These are phyloP conservation scores for Beauveria medogensis DNA, from an alignment of 2,329 filamentous ascomycete species.

Conservation along the genomic window DNA sequence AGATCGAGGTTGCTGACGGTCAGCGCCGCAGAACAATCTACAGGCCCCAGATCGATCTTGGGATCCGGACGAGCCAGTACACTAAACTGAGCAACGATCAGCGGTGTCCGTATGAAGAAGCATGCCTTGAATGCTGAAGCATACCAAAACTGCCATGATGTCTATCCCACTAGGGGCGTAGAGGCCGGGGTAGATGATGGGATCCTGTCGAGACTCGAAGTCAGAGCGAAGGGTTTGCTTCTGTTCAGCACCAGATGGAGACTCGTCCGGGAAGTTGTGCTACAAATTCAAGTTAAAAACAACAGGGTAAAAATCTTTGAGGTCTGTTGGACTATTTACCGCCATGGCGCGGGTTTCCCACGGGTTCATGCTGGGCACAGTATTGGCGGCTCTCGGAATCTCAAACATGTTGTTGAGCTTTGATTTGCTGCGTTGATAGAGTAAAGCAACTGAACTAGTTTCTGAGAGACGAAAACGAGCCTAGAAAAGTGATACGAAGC, in stretches of 20 bases:
- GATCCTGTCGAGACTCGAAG: conserved; percentile 29
- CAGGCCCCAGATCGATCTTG: conserved; percentile 68
- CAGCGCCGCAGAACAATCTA: conserved; percentile 78
- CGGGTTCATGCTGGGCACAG: conserved; percentile 10
- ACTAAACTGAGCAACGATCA: conserved; percentile 35
- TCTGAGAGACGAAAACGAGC: background rate
- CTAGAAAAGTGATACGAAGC: background rate
- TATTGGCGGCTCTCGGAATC: background rate
- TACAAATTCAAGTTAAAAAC: background rate
- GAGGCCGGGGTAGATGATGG: conserved; percentile 47
- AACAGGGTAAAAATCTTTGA: background rate
- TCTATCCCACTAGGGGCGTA: conserved; percentile 49
- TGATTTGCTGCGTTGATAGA: background rate
- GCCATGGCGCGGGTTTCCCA: conserved; percentile 27
- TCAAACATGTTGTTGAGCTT: background rate
- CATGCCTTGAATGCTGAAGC: conserved; percentile 14
- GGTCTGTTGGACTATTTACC: conserved; percentile 16
- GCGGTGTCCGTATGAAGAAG: background rate
- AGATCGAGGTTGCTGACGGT: conserved; percentile 70
- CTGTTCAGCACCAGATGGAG: background rate
- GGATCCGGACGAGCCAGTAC: conserved; percentile 65
- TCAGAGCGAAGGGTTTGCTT: background rate
- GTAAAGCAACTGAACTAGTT: background rate
- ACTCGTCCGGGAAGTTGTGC: conserved; percentile 16
- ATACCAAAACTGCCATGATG: conserved; percentile 47